phyloP scores from a whole-genome alignment of 2,329 filamentous ascomycete species.

The Shiraia sp. region DNA sequence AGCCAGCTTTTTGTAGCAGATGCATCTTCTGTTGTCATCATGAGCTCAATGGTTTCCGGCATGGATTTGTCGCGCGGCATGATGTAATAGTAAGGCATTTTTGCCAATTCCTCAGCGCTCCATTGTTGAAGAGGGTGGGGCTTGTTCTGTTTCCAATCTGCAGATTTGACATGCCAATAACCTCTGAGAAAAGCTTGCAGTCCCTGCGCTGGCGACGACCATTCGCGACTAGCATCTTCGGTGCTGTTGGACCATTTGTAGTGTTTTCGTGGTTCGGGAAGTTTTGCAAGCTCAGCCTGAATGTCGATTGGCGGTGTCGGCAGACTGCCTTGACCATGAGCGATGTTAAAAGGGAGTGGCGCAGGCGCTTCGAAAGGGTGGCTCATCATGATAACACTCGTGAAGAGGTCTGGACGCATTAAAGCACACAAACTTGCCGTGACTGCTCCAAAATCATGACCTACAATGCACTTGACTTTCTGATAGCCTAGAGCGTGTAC shows the following conservation, averaged over 20 bases:
- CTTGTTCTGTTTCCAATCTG: constrained; percentile 60
- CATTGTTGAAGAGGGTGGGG: constrained; percentile 60
- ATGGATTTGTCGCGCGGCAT: constrained; percentile 64
- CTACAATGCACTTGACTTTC: constrained; percentile 62
- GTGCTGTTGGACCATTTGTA: constrained; percentile 71
- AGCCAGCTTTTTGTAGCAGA: constrained; percentile 59
- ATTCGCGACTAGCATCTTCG: constrained; percentile 51
- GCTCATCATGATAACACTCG: constrained; percentile 64
- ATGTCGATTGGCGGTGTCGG: constrained; percentile 48
- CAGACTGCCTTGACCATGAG: constrained; percentile 33
- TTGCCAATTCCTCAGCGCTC: constrained; percentile 60
- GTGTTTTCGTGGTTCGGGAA: constrained; percentile 65
- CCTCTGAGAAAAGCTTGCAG: constrained; percentile 65
- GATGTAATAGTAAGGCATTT: constrained; percentile 70
- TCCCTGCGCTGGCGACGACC: constrained; percentile 55
- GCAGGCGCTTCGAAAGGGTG: constrained; percentile 65
- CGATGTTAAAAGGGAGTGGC: constrained; percentile 53
- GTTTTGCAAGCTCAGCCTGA: constrained; percentile 58
- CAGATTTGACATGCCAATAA: constrained; percentile 71
- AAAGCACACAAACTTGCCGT: constrained; percentile 63
- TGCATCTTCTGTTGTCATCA: constrained; percentile 59
- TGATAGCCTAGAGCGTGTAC: constrained; percentile 64
- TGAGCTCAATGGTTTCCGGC: constrained; percentile 59
- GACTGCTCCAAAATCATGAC: constrained; percentile 70
- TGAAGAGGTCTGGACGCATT: constrained; percentile 67